Evolutionary conservation across 805 yeast genomes (phyloP).

Genomic region (Ogataea populi-albae): DNA sequence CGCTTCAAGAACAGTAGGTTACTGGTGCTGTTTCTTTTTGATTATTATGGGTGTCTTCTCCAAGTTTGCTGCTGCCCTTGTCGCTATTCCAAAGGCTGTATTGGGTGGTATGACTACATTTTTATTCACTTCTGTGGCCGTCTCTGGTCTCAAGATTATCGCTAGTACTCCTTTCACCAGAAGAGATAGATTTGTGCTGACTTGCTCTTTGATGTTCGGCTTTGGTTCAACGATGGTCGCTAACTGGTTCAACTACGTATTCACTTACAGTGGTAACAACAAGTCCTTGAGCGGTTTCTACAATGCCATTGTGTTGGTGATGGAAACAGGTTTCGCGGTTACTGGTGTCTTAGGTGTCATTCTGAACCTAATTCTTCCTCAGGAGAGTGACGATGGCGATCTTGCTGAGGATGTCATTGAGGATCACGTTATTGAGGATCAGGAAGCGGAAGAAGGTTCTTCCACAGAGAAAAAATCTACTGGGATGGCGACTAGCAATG

Average conservation of each 20-base stretch:
- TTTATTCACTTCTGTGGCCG: conserved; percentile 54
- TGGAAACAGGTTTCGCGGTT: conserved; percentile 58
- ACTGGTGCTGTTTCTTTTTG: conserved; percentile 57
- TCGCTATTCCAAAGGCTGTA: conserved; percentile 73
- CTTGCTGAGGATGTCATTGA: conserved; percentile 40
- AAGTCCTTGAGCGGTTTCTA: conserved; percentile 44
- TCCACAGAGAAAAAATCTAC: conserved; percentile 21
- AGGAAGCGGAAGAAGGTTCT: conserved; percentile 19
- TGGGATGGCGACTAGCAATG: conserved; percentile 2
- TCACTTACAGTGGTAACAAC: conserved; percentile 49
- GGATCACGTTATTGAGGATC: conserved; percentile 21
- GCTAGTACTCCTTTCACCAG: conserved; percentile 52
- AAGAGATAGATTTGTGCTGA: conserved; percentile 54
- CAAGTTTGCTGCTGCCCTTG: conserved; percentile 86
- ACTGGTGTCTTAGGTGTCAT: conserved; percentile 53
- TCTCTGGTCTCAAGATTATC: conserved; percentile 57
- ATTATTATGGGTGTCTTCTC: conserved; percentile 85
- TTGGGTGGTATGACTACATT: conserved; percentile 82
- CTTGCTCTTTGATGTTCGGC: conserved; percentile 52
- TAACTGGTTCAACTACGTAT: conserved; percentile 47
- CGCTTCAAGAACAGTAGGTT: conserved; percentile 74
- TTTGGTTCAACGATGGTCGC: conserved; percentile 47
- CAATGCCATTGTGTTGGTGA: conserved; percentile 50
- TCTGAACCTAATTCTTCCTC: conserved; percentile 47
- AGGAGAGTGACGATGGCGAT: conserved; percentile 47